phyloP scores from a whole-genome alignment of 2,329 filamentous ascomycete species.

The Paraconiothyrium sp. region DNA sequence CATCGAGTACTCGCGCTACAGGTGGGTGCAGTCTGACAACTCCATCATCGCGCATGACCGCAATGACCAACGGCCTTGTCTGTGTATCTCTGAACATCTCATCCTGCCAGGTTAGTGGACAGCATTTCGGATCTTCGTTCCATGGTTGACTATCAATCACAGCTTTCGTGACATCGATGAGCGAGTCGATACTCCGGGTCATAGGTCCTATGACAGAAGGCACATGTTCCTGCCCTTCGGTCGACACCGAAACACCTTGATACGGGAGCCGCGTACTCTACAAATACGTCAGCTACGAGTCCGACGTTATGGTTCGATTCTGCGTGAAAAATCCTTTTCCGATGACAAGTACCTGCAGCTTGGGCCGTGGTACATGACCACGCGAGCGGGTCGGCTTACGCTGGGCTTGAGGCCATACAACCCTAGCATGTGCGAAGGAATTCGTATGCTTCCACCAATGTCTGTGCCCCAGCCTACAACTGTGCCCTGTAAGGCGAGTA shows the following conservation, averaged over 20 bases:
- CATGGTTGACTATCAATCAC: conserved; percentile 62
- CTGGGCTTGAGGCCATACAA: conserved; percentile 65
- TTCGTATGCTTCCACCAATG: conserved; percentile 65
- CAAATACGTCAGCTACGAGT: neutral
- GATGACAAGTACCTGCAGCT: neutral
- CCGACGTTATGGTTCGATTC: neutral
- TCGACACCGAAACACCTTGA: conserved; percentile 67
- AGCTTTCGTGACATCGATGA: conserved; percentile 60
- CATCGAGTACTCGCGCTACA: conserved; percentile 57
- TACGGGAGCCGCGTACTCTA: conserved; percentile 68
- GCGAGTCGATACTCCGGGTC: conserved; percentile 61
- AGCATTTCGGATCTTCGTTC: conserved; percentile 63
- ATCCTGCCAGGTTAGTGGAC: conserved; percentile 64
- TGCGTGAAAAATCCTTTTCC: conserved; percentile 52
- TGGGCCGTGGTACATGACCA: neutral
- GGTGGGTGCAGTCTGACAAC: conserved; percentile 66
- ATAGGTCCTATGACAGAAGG: conserved; percentile 71
- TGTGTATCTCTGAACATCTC: conserved; percentile 53
- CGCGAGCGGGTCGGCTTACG: conserved; percentile 16
- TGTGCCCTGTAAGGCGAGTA: conserved; percentile 64
- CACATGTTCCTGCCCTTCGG: conserved; percentile 71
- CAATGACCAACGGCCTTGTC: conserved; percentile 60
- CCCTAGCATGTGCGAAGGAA: conserved; percentile 68
- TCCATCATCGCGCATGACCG: conserved; percentile 61
- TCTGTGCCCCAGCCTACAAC: conserved; percentile 68